A percentile compares a stretch with the other conserved stretches of the same genome.
phyloP scores from a whole-genome alignment of 2,329 filamentous ascomycete species.

The Lasiodiplodia hormozganensis region DNA sequence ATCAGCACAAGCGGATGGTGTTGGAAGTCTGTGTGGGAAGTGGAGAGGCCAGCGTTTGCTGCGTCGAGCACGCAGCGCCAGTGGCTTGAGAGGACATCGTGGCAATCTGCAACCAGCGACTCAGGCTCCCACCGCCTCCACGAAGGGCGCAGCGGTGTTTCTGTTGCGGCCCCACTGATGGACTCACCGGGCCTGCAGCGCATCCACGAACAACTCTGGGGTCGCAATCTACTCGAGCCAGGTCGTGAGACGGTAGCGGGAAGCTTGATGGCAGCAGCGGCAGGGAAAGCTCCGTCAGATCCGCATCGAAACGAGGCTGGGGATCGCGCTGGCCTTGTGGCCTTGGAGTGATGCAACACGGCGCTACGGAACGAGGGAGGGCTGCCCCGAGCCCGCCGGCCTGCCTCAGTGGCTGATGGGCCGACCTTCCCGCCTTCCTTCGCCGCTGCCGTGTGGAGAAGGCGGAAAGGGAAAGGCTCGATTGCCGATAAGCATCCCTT shows the following conservation, averaged over 20 bases:
- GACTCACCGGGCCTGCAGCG: slow-evolving; percentile 7
- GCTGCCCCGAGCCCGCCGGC: slow-evolving; percentile 11
- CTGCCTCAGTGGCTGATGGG: slow-evolving; percentile 1
- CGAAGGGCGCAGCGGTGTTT: slow-evolving; percentile 3
- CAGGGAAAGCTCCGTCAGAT: slow-evolving; percentile 10
- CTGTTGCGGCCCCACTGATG: neutral
- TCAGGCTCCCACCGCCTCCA: slow-evolving; percentile 2
- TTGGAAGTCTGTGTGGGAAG: neutral
- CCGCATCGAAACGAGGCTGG: slow-evolving; percentile 13
- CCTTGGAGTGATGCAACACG: slow-evolving; percentile 22
- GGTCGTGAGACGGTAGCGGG: slow-evolving; percentile 22
- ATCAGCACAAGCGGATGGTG: slow-evolving; percentile 8
- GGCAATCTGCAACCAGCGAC: slow-evolving; percentile 1
- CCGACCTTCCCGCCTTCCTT: slow-evolving; percentile 18
- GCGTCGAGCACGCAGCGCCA: neutral
- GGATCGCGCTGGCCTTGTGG: slow-evolving; percentile 25
- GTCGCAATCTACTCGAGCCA: slow-evolving; percentile 26
- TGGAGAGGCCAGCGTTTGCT: neutral
- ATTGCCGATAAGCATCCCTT: slow-evolving; percentile 20
- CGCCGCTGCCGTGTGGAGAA: slow-evolving; percentile 12
- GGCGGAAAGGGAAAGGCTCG: neutral
- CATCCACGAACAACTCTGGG: slow-evolving; percentile 14
- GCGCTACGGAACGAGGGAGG: slow-evolving; percentile 5
- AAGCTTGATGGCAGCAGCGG: slow-evolving; percentile 3
- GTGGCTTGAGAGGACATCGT: neutral